Base-by-base conservation (phyloP, 2,329 filamentous ascomycete species). In the Pseudopithomyces chartarum region DNA sequence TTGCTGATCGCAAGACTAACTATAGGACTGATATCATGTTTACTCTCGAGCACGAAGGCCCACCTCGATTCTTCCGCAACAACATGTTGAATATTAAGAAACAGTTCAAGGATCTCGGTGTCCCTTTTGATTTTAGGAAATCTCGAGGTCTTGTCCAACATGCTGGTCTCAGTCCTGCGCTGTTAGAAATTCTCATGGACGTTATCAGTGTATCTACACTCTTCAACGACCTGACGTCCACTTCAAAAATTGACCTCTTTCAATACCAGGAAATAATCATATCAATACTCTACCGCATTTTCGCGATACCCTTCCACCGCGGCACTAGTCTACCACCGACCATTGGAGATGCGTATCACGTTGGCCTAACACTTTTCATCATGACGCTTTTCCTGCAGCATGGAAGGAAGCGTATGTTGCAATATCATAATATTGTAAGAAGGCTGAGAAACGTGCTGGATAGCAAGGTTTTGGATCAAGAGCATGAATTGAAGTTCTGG, bases 351-450 rank as follows among this genome's bases (percentile, higher is more conserved):
- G 22, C 38, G 4, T 54, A 54, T 22, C 52, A 49, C 15, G 11
- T 54, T n/a, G 52, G 52, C 2, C 43, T 47, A 6, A 54, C 12
- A 6, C 10, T 54, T 6, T 54, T 54, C 34, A 43, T 54, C 22
- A 54, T 54, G 52, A 22, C 17, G 8, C 38, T 54, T n/a, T 54
- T 54, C 38, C n/a, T 54, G n/a, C 52, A 54, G 17, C n/a, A 23
- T 26, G 52, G 38, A 19, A 10, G n/a, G 15, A 33, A 39, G 7
- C 52, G 52, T 7, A 19, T 54, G 2, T 20, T 48, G 20, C 34
- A 17, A 5, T 54, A 48, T 13, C 17, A 32, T 2, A 42, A 33
- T 15, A 23, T 54, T 4, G 22, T 44, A 10, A 7, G n/a, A 6
- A 29, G 44, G 11, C 45, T 54, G 10, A 48, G 19, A 19, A 20